Percentiles rank a stretch among this genome's conserved stretches.
phyloP scores from a whole-genome alignment of 306 rosid species.

The Sicyos baderoa region DNA sequence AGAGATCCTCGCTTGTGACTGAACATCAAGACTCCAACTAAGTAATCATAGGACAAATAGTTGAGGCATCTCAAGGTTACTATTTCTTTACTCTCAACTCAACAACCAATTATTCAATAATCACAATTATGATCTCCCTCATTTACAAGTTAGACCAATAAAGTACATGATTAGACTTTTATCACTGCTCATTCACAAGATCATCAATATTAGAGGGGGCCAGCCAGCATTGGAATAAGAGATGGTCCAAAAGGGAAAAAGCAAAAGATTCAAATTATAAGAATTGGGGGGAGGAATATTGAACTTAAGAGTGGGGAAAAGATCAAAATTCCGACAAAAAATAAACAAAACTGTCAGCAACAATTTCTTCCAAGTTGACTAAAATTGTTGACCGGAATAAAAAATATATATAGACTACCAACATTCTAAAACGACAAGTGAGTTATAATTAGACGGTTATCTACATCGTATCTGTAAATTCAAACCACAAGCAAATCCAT shows the following conservation, averaged over 20 bases:
- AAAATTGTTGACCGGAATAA: not conserved
- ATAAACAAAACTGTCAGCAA: slow-evolving; percentile 25
- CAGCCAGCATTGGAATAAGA: not conserved
- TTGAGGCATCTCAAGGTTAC: no score
- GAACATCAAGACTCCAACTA: no score
- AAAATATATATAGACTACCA: slow-evolving; percentile 4
- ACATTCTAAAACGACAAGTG: not conserved
- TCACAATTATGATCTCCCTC: no score
- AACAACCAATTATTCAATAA: no score
- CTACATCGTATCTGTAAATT: slow-evolving; percentile 25
- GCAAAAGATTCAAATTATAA: slow-evolving; percentile 3
- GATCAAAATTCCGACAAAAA: slow-evolving; percentile 11
- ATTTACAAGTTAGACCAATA: no score
- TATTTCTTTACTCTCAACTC: no score
- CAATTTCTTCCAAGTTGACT: slow-evolving; percentile 13
- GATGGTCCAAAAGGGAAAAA: slow-evolving; percentile 15
- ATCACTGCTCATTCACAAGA: no score
- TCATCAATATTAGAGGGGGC: no score
- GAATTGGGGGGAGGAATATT: not conserved
- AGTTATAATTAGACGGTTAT: slow-evolving; percentile 25
- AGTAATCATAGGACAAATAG: no score
- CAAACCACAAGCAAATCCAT: slow-evolving; percentile 15
- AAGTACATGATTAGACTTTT: no score
- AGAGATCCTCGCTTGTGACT: no score
- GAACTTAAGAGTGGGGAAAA: not conserved